These are phyloP conservation scores for Aspergillus baeticus DNA, from an alignment of 495 filamentous ascomycete genomes.

Conservation along the genomic window DNA sequence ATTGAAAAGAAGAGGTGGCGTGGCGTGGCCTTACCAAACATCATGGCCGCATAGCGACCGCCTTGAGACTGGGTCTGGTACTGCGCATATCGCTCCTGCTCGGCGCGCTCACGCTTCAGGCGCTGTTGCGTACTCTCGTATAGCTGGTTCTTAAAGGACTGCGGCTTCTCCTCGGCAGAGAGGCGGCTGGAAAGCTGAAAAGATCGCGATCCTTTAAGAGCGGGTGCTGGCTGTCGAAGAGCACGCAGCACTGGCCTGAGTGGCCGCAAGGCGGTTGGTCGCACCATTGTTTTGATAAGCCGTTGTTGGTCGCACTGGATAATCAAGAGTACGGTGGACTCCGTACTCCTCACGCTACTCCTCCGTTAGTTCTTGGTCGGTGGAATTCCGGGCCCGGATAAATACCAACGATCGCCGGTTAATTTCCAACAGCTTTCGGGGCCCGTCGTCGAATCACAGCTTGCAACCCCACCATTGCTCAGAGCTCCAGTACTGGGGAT, in stretches of 20 bases:
- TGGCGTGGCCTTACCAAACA: slow-evolving; percentile 61
- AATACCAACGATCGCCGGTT: slow-evolving; percentile 7
- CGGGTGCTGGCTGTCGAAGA: background rate
- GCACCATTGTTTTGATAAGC: background rate
- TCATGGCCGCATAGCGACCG: slow-evolving; percentile 57
- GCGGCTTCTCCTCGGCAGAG: slow-evolving; percentile 28
- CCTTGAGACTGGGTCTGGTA: slow-evolving; percentile 52
- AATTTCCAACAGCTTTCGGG: slow-evolving; percentile 5
- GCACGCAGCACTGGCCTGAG: slow-evolving; percentile 15
- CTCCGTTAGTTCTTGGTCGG: no score
- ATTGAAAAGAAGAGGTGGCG: background rate
- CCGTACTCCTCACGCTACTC: no score
- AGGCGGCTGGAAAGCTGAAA: slow-evolving; percentile 22
- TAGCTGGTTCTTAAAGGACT: slow-evolving; percentile 80
- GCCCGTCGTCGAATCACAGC: background rate
- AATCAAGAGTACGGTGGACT: no score
- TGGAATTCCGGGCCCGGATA: background rate
- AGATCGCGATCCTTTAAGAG: slow-evolving; percentile 18
- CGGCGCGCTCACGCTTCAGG: slow-evolving; percentile 68
- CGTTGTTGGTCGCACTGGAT: no score
- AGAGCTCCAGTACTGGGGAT: background rate
- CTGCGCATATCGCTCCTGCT: slow-evolving; percentile 63
- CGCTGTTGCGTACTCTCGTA: slow-evolving; percentile 80
- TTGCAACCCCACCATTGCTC: background rate
- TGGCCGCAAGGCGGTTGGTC: slow-evolving; percentile 17